A percentile compares a stretch with the other conserved stretches of the same genome.
phyloP scores from a whole-genome alignment of 805 yeast genomes.

The Metschnikowia orientalis region DNA sequence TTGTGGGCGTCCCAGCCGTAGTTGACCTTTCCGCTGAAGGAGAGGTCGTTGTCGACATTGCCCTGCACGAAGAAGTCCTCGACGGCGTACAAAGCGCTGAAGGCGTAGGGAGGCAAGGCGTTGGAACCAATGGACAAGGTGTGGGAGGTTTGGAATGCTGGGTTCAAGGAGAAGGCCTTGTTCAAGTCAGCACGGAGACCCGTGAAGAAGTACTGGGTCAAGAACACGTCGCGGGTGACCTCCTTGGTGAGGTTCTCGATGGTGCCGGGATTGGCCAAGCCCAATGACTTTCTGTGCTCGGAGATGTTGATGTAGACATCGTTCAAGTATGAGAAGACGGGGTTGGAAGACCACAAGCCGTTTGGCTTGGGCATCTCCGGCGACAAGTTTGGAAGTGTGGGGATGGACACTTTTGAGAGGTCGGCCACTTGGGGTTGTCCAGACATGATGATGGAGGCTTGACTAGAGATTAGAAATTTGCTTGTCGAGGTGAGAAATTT shows the following conservation, averaged over 20 bases:
- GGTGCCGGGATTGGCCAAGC: conserved; percentile 89
- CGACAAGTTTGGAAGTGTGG: conserved; percentile 56
- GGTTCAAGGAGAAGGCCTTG: conserved; percentile 85
- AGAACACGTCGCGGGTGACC: conserved; percentile 88
- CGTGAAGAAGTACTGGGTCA: conserved; percentile 84
- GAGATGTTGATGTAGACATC: conserved; percentile 68
- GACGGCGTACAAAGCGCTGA: conserved; percentile 82
- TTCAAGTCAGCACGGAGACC: conserved; percentile 95
- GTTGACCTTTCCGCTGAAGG: conserved; percentile 84
- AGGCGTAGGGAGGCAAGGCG: conserved; percentile 83
- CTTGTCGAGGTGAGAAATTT: conserved; percentile 4
- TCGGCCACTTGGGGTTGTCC: conserved; percentile 37
- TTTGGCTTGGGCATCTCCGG: conserved; percentile 49
- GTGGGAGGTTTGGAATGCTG: conserved; percentile 95
- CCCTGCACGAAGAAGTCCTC: conserved; percentile 88
- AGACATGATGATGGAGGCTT: conserved; percentile 14
- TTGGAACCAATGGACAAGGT: conserved; percentile 85
- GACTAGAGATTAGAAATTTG: too few relatives aligned
- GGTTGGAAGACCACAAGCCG: conserved; percentile 77
- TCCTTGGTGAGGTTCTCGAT: conserved; percentile 91
- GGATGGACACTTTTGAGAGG: conserved; percentile 50
- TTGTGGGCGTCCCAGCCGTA: conserved; percentile 82
- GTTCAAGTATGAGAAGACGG: conserved; percentile 73
- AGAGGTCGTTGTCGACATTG: conserved; percentile 79
- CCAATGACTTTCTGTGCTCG: conserved; percentile 76